Percentiles rank a stretch among this genome's conserved stretches.
Conservation (phyloP, 2,329 filamentous ascomycete genomes). For the Aspergillus fructus region DNA sequence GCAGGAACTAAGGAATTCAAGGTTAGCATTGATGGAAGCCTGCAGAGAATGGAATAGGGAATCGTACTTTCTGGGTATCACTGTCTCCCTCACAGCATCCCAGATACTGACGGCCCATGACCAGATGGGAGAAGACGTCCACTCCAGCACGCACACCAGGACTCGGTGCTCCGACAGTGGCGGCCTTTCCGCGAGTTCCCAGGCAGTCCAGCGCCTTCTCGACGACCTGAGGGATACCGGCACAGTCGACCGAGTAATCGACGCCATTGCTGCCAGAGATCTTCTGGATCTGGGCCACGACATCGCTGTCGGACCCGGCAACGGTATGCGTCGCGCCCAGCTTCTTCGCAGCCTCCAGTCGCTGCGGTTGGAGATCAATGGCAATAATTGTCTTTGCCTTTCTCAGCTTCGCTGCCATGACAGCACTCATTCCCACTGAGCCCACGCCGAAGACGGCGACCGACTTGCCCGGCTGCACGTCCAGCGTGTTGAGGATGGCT, state of each 20-base stretch:
- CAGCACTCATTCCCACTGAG: constrained; percentile 31
- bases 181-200: constrained; percentile 17
- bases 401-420: constrained; percentile 32
- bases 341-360: constrained; percentile 23
- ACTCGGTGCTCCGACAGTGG: constrained; percentile 19
- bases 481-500: constrained; percentile 24
- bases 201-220: constrained; percentile 22
- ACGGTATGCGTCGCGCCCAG: constrained; percentile 29
- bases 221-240: constrained; percentile 19
- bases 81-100: constrained; percentile 23
- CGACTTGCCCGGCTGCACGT: constrained; percentile 12
- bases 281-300: constrained; percentile 10
- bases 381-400: constrained; percentile 25
- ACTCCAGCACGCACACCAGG: constrained; percentile 14
- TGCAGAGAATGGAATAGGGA: background rate
- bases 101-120: constrained; percentile 21
- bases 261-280: constrained; percentile 6
- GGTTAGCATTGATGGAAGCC: background rate
- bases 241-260: constrained; percentile 22
- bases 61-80: constrained; percentile 18
- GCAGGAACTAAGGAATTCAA: constrained; percentile 27
- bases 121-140: constrained; percentile 20
- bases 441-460: constrained; percentile 34
- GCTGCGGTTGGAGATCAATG: constrained; percentile 21
- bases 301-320: constrained; percentile 8